Evolutionary conservation across 441 rosid genomes (phyloP).

Genomic region (Mallotus japonicus): DNA sequence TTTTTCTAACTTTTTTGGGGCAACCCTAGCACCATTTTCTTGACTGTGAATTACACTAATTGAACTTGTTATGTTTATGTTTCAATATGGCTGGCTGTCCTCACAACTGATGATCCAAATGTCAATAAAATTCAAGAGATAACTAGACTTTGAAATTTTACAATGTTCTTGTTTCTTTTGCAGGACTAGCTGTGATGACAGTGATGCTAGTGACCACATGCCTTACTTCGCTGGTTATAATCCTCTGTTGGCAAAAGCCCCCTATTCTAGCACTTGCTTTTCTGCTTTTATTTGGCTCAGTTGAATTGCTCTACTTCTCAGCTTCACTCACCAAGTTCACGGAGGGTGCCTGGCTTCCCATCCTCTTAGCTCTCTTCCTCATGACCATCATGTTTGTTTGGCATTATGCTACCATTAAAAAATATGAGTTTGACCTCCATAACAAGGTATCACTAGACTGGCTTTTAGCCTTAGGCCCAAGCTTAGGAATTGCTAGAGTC

Average conservation of each 20-base stretch:
- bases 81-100: neutral
- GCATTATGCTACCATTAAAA: conserved; percentile 91
- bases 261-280: conserved; percentile 68
- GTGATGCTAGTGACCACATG: conserved; percentile 98
- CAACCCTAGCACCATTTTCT: neutral
- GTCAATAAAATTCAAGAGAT: neutral
- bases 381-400: conserved; percentile 89
- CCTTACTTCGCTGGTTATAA: conserved; percentile 77
- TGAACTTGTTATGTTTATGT: neutral
- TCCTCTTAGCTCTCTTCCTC: conserved; percentile 77
- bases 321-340: conserved; percentile 89
- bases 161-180: conserved; percentile 15
- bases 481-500: conserved; percentile 86
- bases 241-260: conserved; percentile 91
- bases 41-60: neutral
- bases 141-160: conserved; percentile 6
- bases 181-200: conserved; percentile 96
- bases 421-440: conserved; percentile 83
- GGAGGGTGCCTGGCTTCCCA: conserved; percentile 99
- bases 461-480: conserved; percentile 92
- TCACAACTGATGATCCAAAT: neutral
- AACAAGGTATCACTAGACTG: conserved; percentile 94
- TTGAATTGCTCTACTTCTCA: conserved; percentile 92
- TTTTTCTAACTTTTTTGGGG: neutral
- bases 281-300: conserved; percentile 76